Evolutionary conservation across 768 basidiomycete species (phyloP).

Genomic region (Nidula microcarpa): DNA sequence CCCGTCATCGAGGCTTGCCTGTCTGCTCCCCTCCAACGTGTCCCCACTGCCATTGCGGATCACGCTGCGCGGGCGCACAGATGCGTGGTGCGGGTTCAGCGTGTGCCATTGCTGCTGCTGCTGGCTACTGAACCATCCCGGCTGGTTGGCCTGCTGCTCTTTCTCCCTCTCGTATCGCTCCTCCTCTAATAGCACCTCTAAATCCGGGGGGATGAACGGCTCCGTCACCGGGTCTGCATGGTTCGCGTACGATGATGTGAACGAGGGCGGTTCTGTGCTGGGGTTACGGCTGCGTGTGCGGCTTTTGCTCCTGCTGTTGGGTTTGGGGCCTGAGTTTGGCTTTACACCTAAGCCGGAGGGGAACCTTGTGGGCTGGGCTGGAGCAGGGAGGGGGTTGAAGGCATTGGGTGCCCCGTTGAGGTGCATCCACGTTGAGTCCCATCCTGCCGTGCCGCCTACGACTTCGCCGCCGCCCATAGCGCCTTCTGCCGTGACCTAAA

Average conservation of each 20-base stretch:
- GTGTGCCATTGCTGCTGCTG: conserved; percentile 2
- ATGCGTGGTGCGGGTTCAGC: conserved; percentile 9
- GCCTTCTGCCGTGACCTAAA: conserved; percentile 10
- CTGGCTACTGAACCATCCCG: not conserved
- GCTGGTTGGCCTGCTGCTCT: conserved; percentile 5
- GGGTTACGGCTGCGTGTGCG: not conserved
- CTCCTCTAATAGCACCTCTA: conserved; percentile 1
- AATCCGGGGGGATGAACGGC: not conserved
- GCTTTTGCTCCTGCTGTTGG: conserved; percentile 3
- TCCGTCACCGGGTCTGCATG: no score
- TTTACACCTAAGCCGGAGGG: not conserved
- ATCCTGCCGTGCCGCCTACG: conserved; percentile 4
- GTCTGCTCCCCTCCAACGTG: not conserved
- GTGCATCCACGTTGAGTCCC: conserved; percentile 2
- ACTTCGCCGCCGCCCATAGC: conserved; percentile 13
- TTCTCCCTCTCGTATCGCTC: conserved; percentile 1
- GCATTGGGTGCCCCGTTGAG: not conserved
- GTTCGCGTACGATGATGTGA: no score
- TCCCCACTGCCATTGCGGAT: not conserved
- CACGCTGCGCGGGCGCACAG: not conserved
- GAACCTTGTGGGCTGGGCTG: not conserved
- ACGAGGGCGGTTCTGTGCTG: not conserved
- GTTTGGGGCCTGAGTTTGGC: not conserved
- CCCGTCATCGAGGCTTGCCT: not conserved
- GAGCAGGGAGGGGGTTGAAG: not conserved